Evolutionary conservation across 768 basidiomycete species (phyloP).

Genomic region (Mycena alexandri): DNA sequence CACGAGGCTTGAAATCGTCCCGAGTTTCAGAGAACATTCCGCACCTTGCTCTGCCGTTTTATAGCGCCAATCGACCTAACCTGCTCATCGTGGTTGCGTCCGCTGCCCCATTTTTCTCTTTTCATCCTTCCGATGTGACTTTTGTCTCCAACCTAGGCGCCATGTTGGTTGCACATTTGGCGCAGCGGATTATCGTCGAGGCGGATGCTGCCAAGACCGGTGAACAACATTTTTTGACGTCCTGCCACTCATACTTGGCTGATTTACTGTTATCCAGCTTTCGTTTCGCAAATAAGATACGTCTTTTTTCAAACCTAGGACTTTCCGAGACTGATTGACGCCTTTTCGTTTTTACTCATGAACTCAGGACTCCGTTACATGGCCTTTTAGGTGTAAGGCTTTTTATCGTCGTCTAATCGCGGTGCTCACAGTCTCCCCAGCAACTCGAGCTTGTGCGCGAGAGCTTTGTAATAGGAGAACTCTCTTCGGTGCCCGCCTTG

Average conservation of each 20-base stretch:
- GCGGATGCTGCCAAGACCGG: constrained; percentile 33
- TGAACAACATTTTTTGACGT: neutral
- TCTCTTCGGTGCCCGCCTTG: constrained; percentile 11
- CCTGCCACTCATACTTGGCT: neutral
- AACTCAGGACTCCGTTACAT: constrained; percentile 34
- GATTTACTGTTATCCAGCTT: constrained; percentile 4
- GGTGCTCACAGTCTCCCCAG: constrained; percentile 4
- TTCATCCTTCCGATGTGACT: constrained; percentile 21
- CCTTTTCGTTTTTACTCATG: constrained; percentile 25
- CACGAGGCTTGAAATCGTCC: constrained; percentile 3
- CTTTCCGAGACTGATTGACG: neutral
- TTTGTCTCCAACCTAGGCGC: constrained; percentile 27
- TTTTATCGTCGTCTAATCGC: neutral
- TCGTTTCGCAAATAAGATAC: constrained; percentile 33
- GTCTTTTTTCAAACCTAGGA: neutral
- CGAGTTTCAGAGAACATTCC: neutral
- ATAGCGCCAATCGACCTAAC: constrained; percentile 25
- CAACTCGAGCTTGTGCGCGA: constrained; percentile 32
- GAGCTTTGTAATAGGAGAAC: constrained; percentile 9
- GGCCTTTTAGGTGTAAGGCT: constrained; percentile 24
- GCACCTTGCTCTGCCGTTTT: constrained; percentile 33
- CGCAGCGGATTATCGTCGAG: constrained; percentile 24
- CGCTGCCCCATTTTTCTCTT: constrained; percentile 21
- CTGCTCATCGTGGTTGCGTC: constrained; percentile 30
- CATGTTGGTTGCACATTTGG: constrained; percentile 20